Evolutionary conservation across 2,329 filamentous ascomycete genomes (phyloP).

Genomic region (Magnaporthiopsis incrustans): DNA sequence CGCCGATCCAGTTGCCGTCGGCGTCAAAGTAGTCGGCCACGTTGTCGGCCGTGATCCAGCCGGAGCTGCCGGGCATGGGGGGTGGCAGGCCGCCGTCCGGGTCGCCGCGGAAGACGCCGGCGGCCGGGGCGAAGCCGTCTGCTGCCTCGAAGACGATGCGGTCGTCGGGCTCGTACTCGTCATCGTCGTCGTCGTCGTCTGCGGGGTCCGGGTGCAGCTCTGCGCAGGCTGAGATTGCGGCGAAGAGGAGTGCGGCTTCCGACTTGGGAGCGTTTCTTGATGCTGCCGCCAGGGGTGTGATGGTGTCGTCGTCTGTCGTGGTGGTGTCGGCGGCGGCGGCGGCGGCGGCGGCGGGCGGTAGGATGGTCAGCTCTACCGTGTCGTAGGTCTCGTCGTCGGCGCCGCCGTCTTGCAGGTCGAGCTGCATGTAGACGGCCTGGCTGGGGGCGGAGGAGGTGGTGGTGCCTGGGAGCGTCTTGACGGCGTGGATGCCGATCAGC

Average conservation of each 20-base stretch:
- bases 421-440: conserved; percentile 57
- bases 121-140: conserved; percentile 49
- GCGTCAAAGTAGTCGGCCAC: conserved; percentile 76
- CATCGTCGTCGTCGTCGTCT: conserved; percentile 49
- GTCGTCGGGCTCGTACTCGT: conserved; percentile 41
- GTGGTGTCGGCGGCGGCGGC: conserved; percentile 2
- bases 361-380: conserved; percentile 60
- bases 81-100: conserved; percentile 46
- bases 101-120: conserved; percentile 39
- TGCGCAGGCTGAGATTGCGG: conserved; percentile 65
- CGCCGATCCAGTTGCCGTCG: conserved; percentile 70
- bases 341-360: conserved; percentile 23
- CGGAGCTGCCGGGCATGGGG: conserved; percentile 63
- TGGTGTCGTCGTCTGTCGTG: neutral
- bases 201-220: conserved; percentile 67
- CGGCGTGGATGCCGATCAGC: conserved; percentile 65
- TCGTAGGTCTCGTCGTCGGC: conserved; percentile 56
- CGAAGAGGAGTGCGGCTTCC: conserved; percentile 46
- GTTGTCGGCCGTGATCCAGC: conserved; percentile 90
- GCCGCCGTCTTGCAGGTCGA: conserved; percentile 51
- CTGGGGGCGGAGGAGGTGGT: conserved; percentile 26
- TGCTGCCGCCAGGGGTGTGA: neutral
- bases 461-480: conserved; percentile 45
- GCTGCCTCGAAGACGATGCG: conserved; percentile 52
- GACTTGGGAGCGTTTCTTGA: conserved; percentile 16